A percentile compares a stretch with the other conserved stretches of the same genome.
These are phyloP conservation scores for Penicillium sp. DNA, from an alignment of 2,329 filamentous ascomycete genomes.

Conservation along the genomic window DNA sequence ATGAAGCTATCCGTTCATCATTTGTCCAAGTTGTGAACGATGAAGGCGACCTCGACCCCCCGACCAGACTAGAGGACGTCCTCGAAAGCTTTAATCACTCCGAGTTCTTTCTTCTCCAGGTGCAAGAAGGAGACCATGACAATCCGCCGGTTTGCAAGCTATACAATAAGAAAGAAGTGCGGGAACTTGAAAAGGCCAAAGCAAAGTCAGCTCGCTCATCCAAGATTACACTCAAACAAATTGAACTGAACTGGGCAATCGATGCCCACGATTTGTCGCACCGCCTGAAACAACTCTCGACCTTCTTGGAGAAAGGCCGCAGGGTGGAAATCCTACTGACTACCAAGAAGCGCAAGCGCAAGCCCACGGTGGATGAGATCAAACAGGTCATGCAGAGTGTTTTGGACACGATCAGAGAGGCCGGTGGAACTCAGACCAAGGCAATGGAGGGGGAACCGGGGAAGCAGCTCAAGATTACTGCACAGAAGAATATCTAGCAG, in stretches of 20 bases:
- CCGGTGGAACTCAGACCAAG: slow-evolving; percentile 35
- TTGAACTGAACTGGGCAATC: slow-evolving; percentile 90
- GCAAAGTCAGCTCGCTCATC: slow-evolving; percentile 34
- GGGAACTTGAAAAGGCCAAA: slow-evolving; percentile 15
- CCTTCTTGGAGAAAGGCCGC: slow-evolving; percentile 65
- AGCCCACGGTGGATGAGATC: slow-evolving; percentile 55
- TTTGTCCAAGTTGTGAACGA: slow-evolving; percentile 31
- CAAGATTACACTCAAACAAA: slow-evolving; percentile 52
- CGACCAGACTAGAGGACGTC: slow-evolving; percentile 22
- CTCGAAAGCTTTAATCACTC: slow-evolving; percentile 43
- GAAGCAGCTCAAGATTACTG: slow-evolving; percentile 30
- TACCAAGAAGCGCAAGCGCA: slow-evolving; percentile 55
- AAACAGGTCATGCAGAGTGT: slow-evolving; percentile 49
- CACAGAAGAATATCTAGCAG: slow-evolving; percentile 26
- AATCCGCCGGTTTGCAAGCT: slow-evolving; percentile 61
- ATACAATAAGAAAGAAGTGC: slow-evolving; percentile 40
- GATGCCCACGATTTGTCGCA: slow-evolving; percentile 64
- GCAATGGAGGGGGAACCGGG: slow-evolving; percentile 37
- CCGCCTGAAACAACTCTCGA: slow-evolving; percentile 56
- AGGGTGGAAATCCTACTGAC: slow-evolving; percentile 66
- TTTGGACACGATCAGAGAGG: slow-evolving; percentile 37
- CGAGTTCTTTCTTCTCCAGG: slow-evolving; percentile 46
- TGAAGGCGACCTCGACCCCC: slow-evolving; percentile 25
- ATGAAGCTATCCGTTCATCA: slow-evolving; percentile 29
- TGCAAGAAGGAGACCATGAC: slow-evolving; percentile 30